A percentile compares a stretch with the other conserved stretches of the same genome.
phyloP scores from a whole-genome alignment of 768 basidiomycete species.

The Phaeolepiota aurea region DNA sequence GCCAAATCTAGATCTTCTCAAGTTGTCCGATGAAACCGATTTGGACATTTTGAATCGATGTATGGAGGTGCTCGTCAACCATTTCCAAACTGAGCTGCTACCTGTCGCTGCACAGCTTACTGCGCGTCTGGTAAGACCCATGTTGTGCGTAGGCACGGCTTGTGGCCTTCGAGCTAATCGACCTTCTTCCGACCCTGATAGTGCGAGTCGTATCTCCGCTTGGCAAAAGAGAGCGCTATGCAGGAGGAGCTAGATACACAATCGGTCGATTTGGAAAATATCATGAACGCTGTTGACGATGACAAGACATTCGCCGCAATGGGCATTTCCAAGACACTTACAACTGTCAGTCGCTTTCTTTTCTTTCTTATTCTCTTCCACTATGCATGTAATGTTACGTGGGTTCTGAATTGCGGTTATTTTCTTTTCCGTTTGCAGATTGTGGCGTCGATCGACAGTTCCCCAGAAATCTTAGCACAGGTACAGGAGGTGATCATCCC shows the following conservation, averaged over 20 bases:
- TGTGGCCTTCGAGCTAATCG: background rate
- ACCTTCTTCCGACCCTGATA: conserved; percentile 14
- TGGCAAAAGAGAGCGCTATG: conserved; percentile 58
- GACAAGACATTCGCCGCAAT: conserved; percentile 86
- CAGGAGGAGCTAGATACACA: conserved; percentile 42
- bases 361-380: background rate
- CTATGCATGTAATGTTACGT: no score
- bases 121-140: conserved; percentile 57
- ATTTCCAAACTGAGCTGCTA: conserved; percentile 75
- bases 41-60: conserved; percentile 74
- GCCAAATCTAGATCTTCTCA: conserved; percentile 51
- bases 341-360: conserved; percentile 64
- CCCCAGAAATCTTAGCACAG: conserved; percentile 67
- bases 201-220: conserved; percentile 79
- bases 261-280: conserved; percentile 46
- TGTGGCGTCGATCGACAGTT: conserved; percentile 63
- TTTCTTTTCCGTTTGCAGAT: conserved; percentile 38
- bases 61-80: conserved; percentile 83
- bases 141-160: no score
- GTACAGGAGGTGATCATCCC: conserved; percentile 80
- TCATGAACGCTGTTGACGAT: conserved; percentile 54
- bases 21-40: conserved; percentile 87
- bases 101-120: conserved; percentile 81
- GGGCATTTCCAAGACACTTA: conserved; percentile 81
- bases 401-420: background rate